Evolutionary conservation across 1,284 basidiomycete species (phyloP), one percentile per base, ranked within the genome.

Genomic region (Microbotryomycetes sp.): DNA sequence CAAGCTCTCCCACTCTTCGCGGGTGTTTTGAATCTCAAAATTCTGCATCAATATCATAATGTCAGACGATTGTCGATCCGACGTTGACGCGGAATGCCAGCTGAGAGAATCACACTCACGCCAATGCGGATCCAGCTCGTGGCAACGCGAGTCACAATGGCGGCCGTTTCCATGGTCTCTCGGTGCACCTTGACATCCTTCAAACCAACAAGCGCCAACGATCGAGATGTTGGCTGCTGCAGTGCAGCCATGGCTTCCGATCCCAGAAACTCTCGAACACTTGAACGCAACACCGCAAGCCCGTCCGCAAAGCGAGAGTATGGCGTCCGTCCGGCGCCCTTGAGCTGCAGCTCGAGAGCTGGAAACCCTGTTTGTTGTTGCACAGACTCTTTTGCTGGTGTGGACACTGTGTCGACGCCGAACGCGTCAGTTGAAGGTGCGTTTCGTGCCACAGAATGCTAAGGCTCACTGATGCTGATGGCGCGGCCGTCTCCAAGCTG

Each of bases 401-500:
- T 65, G 2, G 58, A 68, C 7, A 69, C 66, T 61, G 57, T 12
- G 2, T 62, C 61, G 30, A 58, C 36, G 4, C 68, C 64, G n/a
- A n/a, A n/a, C 22, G 3, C 1, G 22, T 15, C 3, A n/a, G 15
- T 19, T 19, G 30, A n/a, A n/a, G n/a, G n/a, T n/a, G n/a, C n/a
- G n/a, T n/a, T n/a, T n/a, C n/a, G n/a, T n/a, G n/a, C n/a, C n/a
- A n/a, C n/a, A n/a, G n/a, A n/a, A n/a, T n/a, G n/a, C 19, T 23
- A 31, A 1, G 14, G 80, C 81, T 73, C 68, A 88, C 88, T 75
- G 56, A 98, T 82, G 9, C 89, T 89, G 30, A 92, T 88, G 0
- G 94, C 94, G 16, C 94, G 83, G 0, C 94, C 94, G 72, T 98
- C 94, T 9, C 94, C 94, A 3, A 98, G 81, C 76, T 97, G 94